Evolutionary conservation across 495 filamentous ascomycete species (phyloP).

Genomic region (Hamigera avellanea): DNA sequence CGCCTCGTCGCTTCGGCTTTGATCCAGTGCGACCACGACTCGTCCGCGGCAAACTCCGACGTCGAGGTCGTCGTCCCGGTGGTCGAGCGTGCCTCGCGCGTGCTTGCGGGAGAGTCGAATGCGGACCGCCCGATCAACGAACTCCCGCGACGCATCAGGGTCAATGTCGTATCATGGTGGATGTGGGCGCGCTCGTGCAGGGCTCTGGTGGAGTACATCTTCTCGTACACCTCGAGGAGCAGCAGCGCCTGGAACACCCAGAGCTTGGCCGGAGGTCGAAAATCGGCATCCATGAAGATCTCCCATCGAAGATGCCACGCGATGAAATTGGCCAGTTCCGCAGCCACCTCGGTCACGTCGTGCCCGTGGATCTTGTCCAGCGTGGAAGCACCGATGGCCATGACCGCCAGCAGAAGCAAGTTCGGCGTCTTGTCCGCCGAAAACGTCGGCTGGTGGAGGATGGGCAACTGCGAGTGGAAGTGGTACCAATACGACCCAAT

Average conservation of each 20-base stretch:
- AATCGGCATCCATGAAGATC: conserved; percentile 82
- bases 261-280: conserved; percentile 89
- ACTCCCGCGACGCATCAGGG: conserved; percentile 85
- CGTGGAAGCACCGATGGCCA: conserved; percentile 85
- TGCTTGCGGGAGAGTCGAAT: conserved; percentile 76
- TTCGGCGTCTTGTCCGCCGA: conserved; percentile 75
- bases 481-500: conserved; percentile 90
- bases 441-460: conserved; percentile 91
- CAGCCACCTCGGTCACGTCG: conserved; percentile 58
- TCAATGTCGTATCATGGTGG: conserved; percentile 91
- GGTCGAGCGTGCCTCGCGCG: conserved; percentile 44
- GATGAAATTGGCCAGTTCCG: conserved; percentile 73
- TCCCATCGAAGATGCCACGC: conserved; percentile 89
- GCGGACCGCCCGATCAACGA: conserved; percentile 86
- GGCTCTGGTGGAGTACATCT: conserved; percentile 85
- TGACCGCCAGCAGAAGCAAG: conserved; percentile 80
- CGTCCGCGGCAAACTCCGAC: conserved; percentile 58
- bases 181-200: conserved; percentile 95
- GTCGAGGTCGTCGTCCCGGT: conserved; percentile 50
- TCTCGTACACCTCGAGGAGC: conserved; percentile 88
- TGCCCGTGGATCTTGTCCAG: conserved; percentile 70
- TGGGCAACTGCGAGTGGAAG: conserved; percentile 89
- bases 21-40: conserved; percentile 97
- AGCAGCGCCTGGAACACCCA: conserved; percentile 94
- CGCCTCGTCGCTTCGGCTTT: conserved; percentile 84